Conservation (phyloP, 192 early-diverging fungal species). For the Linnemannia schmuckeri region DNA sequence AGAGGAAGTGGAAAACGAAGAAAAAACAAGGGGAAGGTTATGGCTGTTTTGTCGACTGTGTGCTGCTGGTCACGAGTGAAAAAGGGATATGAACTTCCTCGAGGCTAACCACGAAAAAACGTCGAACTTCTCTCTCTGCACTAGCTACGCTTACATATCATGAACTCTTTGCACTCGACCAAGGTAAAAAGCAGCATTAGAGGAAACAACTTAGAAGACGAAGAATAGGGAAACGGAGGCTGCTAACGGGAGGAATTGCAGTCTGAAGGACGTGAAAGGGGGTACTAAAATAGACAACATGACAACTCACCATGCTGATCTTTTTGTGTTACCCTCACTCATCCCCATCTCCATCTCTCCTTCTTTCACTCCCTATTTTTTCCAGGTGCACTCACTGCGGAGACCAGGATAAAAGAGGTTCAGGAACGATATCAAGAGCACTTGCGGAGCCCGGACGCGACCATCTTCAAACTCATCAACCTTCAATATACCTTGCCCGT, state of each 20-base stretch:
- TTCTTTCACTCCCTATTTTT: neutral
- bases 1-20: neutral
- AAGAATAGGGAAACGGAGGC: neutral
- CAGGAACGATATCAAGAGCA: constrained; percentile 50
- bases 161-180: constrained; percentile 50
- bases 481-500: constrained; percentile 40
- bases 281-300: neutral
- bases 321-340: neutral
- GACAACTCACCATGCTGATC: neutral
- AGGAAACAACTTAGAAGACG: too few relatives aligned
- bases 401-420: constrained; percentile 37
- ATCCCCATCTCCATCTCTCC: neutral
- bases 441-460: constrained; percentile 29
- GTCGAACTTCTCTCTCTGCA: neutral
- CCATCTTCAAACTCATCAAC: constrained; percentile 51
- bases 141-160: constrained; percentile 40
- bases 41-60: neutral
- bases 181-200: constrained; percentile 26
- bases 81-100: neutral
- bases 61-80: neutral
- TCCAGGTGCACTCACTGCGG: constrained; percentile 30
- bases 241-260: neutral
- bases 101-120: neutral
- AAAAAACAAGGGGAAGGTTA: neutral
- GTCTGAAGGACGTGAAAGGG: neutral